Base-by-base conservation (phyloP, 1,284 basidiomycete genomes). In the Sphagnurus paluster region DNA sequence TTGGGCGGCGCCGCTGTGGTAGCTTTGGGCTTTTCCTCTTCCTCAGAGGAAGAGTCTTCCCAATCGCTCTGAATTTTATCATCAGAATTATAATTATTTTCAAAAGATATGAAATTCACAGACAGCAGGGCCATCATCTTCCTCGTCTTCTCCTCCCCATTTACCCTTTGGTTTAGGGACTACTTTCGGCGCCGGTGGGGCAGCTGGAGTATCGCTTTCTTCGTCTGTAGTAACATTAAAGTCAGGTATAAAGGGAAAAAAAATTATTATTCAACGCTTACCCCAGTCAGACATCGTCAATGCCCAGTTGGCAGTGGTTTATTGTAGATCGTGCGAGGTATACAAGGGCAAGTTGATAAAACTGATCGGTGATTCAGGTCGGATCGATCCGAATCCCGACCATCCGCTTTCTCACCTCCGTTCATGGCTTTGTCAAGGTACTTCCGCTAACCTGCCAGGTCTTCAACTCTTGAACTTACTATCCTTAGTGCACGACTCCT, bases 61-160 rank as follows among this genome's bases (percentile, higher is more conserved):
- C 93, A 97, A 67, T 95, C 92, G 63, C 91, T 93, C 89, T 95
- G 57, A 24, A 11, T 40, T 40, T 19, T 24, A 46, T 42, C 26
- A 17, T 48, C 21, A 43, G 19, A 28, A 41, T 41, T 24, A 4
- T 6, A 32, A 16, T 14, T n/a, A n/a, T n/a, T n/a, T n/a, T 8
- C 20, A 37, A 45, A 35, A 41, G 25, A 29, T 46, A 17, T 41
- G 43, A 39, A 30, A 26, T 41, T n/a, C 8, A 74, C 76, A 56
- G 59, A 84, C 82, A 29, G 75, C 77, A 41, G 82, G 80, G 1
- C 56, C 67, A 17, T 73, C 69, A 21, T 86, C 85, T 2, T 93
- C 90, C 59, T 91, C 89, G 60, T 96, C 93, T 67, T 96, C 93
- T 42, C 88, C 93, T 51, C 84, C 88, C 81, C 86, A 93, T 68